phyloP scores from a whole-genome alignment of 139 green algal genomes.

The Trebouxia sp. region DNA sequence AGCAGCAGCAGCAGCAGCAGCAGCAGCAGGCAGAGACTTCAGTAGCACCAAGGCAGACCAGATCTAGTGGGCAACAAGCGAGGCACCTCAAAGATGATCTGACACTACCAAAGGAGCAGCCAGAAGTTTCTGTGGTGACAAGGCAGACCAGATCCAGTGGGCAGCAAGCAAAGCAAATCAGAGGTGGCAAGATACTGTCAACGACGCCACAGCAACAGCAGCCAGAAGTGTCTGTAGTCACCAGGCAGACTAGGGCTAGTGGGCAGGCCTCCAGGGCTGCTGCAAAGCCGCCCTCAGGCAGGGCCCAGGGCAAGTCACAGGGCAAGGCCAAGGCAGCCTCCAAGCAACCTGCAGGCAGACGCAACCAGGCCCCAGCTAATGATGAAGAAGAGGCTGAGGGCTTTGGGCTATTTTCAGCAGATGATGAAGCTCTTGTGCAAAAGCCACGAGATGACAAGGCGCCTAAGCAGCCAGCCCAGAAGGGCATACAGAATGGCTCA shows the following conservation, averaged over 20 bases:
- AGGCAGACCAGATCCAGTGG: no score
- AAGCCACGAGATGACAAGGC: no score
- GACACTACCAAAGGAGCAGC: no score
- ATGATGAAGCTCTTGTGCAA: not conserved
- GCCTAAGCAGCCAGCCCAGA: not conserved
- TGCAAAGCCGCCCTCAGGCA: constrained; percentile 7
- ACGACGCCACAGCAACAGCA: not conserved
- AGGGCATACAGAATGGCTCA: no score
- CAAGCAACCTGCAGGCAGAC: not conserved
- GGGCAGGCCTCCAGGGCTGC: not conserved
- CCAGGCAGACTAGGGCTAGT: constrained; percentile 2
- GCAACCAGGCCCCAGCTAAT: not conserved
- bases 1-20: not conserved
- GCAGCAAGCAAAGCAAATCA: not conserved
- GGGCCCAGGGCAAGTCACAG: constrained; percentile 3
- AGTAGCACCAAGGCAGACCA: no score
- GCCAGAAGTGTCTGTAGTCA: not conserved
- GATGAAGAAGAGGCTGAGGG: constrained; percentile 1
- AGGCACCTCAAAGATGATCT: no score
- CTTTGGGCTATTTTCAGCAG: constrained; percentile 2
- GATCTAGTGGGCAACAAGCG: no score
- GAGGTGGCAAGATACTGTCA: not conserved
- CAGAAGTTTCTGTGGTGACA: no score
- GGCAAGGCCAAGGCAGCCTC: not conserved
- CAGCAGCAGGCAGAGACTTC: no score